Percentiles rank a stretch among this genome's conserved stretches.
Conservation (phyloP, 2,329 filamentous ascomycete genomes). For the Colletotrichum costaricense region DNA sequence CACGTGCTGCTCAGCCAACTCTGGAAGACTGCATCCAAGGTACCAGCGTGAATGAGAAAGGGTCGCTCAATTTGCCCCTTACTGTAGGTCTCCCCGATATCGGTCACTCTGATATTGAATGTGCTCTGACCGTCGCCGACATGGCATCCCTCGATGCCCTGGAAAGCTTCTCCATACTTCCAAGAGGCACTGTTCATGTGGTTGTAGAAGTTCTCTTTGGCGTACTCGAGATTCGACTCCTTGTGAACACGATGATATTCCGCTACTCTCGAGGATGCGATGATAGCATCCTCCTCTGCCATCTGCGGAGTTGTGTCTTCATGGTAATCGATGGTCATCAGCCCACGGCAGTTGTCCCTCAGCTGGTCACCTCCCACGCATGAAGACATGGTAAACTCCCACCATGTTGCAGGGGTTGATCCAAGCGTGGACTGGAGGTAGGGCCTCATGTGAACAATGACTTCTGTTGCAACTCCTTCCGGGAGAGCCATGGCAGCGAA, state of each 20-base stretch:
- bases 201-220: background rate
- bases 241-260: background rate
- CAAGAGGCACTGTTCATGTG: background rate
- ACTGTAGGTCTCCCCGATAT: constrained; percentile 1
- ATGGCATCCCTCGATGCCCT: background rate
- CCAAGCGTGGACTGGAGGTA: background rate
- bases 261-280: background rate
- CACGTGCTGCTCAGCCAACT: background rate
- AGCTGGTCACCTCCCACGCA: background rate
- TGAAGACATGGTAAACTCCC: constrained; percentile 15
- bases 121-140: background rate
- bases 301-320: background rate
- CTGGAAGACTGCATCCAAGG: constrained; percentile 1
- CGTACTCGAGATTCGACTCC: background rate
- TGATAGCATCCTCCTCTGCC: background rate
- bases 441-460: constrained; percentile 28
- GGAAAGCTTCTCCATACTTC: constrained; percentile 1
- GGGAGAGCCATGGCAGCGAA: constrained; percentile 27
- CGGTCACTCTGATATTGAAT: background rate
- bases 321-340: background rate
- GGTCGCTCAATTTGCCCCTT: background rate
- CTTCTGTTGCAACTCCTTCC: constrained; percentile 28
- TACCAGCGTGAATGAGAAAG: background rate
- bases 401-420: background rate
- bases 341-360: background rate